Evolutionary conservation across 2,329 filamentous ascomycete species (phyloP), one percentile per base, ranked within the genome.

Genomic region (Dothistroma pini): DNA sequence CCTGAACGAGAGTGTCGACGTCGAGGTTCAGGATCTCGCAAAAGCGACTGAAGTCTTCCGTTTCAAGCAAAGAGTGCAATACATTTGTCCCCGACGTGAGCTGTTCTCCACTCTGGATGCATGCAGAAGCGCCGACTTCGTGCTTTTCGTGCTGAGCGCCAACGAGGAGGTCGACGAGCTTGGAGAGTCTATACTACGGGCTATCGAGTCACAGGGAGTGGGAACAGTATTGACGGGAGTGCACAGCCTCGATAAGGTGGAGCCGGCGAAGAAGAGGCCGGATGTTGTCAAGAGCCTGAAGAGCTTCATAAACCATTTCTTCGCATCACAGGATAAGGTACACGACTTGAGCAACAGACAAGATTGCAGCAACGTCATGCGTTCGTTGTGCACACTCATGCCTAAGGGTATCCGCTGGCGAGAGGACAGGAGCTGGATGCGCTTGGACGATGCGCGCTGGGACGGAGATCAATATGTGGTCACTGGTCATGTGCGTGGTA

Each of bases 351-450:
- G 96, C 72, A 93, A 85, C 64, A 84, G 90, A 72, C 92, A 96
- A 73, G 95, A 99, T 74, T 93, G 90, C 73, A 86, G 91, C 56
- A 97, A 97, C 73, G 80, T 96, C 41, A 89, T 97, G 76, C 86
- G 96, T 56, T 93, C 92, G 31, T 79, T 99, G 16, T 99, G 95
- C 81, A 96, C 88, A 66, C 91, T 89, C 38, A 92, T 89, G 49
- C 93, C 95, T 11, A 97, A 96, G 78, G 95, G 95, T 0, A 85
- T 99, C n/a, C 82, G 88, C 65, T 99, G 95, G 95, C 86, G 95
- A 69, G 95, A 99, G 56, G 91, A 96, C 66, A 85, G 95, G 68
- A 96, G 92, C 70, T 99, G 95, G 90, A 91, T 99, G 88, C 79
- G 96, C 60, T 86, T 93, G 4, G 95, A 99, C 66, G 84, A 93